A percentile compares a stretch with the other conserved stretches of the same genome.
Conservation (phyloP, 768 basidiomycete species). For the Russula emetica region DNA sequence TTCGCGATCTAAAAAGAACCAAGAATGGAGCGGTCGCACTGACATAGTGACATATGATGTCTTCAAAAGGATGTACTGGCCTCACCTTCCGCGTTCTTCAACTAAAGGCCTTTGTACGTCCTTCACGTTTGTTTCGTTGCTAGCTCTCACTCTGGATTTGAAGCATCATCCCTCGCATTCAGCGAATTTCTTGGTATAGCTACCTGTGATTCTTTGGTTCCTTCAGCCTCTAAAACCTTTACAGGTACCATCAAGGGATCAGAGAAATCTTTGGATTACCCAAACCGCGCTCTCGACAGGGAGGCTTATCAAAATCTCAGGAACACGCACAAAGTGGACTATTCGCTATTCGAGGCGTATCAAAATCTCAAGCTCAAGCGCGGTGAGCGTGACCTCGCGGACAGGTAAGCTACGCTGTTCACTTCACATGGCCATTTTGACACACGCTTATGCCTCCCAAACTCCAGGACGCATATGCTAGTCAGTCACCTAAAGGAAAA, state of each 20-base stretch:
- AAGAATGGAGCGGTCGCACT: not conserved
- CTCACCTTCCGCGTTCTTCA: conserved; percentile 48
- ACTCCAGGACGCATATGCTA: conserved; percentile 48
- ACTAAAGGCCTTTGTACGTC: conserved; percentile 50
- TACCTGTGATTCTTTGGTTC: not conserved
- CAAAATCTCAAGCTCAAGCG: conserved; percentile 41
- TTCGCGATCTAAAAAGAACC: conserved; percentile 7
- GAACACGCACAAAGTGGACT: not conserved
- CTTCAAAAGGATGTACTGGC: conserved; percentile 56
- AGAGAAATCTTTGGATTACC: conserved; percentile 41
- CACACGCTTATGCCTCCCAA: not conserved
- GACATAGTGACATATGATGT: conserved; percentile 42
- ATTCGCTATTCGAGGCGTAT: conserved; percentile 49
- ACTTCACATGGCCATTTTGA: not conserved
- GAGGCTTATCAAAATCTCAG: conserved; percentile 8
- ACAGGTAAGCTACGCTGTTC: conserved; percentile 40
- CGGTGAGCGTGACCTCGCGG: conserved; percentile 53
- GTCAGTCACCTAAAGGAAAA: conserved; percentile 36
- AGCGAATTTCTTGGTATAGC: conserved; percentile 56
- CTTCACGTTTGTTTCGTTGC: not conserved
- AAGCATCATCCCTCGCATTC: conserved; percentile 61
- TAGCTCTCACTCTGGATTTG: not conserved
- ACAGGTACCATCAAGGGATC: conserved; percentile 66
- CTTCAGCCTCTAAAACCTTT: not conserved
- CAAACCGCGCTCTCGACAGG: conserved; percentile 19